Evolutionary conservation across 495 filamentous ascomycete genomes (phyloP).

Genomic region (Trichoderma erinaceum): DNA sequence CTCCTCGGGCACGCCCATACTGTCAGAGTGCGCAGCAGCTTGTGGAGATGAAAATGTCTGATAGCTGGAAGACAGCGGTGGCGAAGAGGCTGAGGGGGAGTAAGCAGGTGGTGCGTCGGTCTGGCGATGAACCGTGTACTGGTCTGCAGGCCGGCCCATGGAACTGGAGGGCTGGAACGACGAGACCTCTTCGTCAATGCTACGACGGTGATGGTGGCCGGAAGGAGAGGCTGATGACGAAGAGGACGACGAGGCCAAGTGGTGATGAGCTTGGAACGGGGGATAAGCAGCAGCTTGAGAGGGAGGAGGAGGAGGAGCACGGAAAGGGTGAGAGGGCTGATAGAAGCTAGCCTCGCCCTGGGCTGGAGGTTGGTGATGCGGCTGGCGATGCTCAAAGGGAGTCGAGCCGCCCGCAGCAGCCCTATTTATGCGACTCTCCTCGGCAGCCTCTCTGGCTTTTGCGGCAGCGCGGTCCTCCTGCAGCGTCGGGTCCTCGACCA

Average conservation of each 20-base stretch:
- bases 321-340: neutral
- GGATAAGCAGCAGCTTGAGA: neutral
- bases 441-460: slow-evolving; percentile 36
- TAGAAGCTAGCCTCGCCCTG: neutral
- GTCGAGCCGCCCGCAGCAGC: neutral
- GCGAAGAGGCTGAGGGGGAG: slow-evolving; percentile 34
- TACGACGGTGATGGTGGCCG: slow-evolving; percentile 3
- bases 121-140: slow-evolving; percentile 20
- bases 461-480: slow-evolving; percentile 27
- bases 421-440: slow-evolving; percentile 25
- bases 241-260: neutral
- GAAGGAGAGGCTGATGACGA: neutral
- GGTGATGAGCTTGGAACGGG: neutral
- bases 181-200: slow-evolving; percentile 13
- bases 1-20: slow-evolving; percentile 36
- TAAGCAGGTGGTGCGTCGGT: slow-evolving; percentile 43
- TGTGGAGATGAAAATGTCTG: slow-evolving; percentile 30
- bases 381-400: neutral
- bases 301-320: neutral
- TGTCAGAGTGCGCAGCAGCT: neutral
- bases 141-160: neutral
- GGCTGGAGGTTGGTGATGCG: neutral
- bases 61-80: slow-evolving; percentile 25
- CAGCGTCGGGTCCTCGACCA: slow-evolving; percentile 37
- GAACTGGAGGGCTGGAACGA: neutral